Base-by-base conservation (phyloP, 2,329 filamentous ascomycete genomes). In the Exserohilum rostratum region DNA sequence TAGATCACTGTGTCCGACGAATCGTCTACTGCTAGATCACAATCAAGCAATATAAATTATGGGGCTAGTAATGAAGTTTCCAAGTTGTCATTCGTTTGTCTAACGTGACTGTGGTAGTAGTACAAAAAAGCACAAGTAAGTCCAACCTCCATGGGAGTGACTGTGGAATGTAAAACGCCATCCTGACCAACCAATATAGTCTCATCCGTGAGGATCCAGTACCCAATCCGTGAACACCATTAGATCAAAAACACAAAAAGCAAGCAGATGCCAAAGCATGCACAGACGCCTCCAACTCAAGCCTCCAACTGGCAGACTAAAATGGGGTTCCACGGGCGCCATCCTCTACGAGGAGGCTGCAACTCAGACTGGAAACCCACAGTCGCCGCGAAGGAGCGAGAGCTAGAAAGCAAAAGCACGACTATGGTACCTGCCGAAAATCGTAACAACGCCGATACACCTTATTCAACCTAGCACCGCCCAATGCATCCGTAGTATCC, bases 261-360 rank as follows among this genome's bases (percentile, higher is more conserved):
- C 22, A 35, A 47, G 20, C 18, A 40, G 22, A 38, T 37, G 15
- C 9, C 25, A 33, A 46, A 30, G 33, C 18, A 45, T 42, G 51
- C 45, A 53, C 31, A 40, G 35, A 39, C 35, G 22, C 45, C 38
- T 22, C n/a, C n/a, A 22, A 20, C 22, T 35, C 47, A 12, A 3
- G n/a, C n/a, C 43, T 53, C 39, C 46, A 60, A 12, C 63, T 60
- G 62, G 63, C 63, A 53, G 58, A 57, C 63, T 53, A 35, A 62
- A 11, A 65, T 65, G 54, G 44, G 29, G n/a, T 38, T 29, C 51
- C 57, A 57, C 53, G 58, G 62, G 64, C 59, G 61, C 65, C 58
- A 45, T 42, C 35, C 52, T 46, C 56, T 48, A 15, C 30, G 46
- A 58, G 58, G 46, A 64, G 62, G 62, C 64, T 40, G 60, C 51